Percentiles rank a stretch among this genome's conserved stretches.
Conservation (phyloP, 176 grass and related monocot species). For the Aegilops longissima region DNA sequence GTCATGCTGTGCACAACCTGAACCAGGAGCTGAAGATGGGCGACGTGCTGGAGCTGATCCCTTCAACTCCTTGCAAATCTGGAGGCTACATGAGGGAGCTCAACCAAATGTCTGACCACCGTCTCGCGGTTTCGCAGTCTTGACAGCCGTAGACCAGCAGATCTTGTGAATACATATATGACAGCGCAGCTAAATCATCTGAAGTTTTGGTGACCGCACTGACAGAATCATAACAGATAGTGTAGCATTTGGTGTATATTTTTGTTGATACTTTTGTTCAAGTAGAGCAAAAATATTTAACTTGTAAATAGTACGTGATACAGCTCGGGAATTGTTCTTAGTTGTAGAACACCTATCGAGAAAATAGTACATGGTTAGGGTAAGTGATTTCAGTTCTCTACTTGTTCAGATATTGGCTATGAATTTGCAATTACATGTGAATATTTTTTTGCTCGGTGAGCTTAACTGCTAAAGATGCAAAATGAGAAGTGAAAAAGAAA, state of each 20-base stretch:
- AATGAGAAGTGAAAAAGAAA: neutral
- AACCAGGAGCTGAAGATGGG: constrained; percentile 57
- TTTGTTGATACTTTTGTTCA: neutral
- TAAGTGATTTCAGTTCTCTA: neutral
- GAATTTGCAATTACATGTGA: neutral
- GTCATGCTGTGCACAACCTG: constrained; percentile 34
- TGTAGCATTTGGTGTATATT: neutral
- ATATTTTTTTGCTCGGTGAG: neutral
- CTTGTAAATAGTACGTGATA: neutral
- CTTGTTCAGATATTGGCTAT: neutral
- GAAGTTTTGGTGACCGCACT: neutral
- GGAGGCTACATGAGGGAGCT: constrained; percentile 41
- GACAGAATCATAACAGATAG: neutral
- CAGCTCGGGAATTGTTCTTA: neutral
- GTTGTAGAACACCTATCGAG: neutral
- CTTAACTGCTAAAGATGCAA: neutral
- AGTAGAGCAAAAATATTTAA: neutral
- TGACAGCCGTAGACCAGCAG: constrained; percentile 1
- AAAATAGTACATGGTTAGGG: neutral
- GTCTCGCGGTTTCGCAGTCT: constrained; percentile 14
- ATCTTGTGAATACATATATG: constrained; percentile 27
- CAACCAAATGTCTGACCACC: constrained; percentile 44
- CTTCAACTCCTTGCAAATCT: constrained; percentile 36
- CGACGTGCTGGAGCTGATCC: constrained; percentile 57
- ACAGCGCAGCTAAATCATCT: neutral